These are phyloP conservation scores for Colletotrichum lini DNA, from an alignment of 2,329 filamentous ascomycete species.

Conservation along the genomic window DNA sequence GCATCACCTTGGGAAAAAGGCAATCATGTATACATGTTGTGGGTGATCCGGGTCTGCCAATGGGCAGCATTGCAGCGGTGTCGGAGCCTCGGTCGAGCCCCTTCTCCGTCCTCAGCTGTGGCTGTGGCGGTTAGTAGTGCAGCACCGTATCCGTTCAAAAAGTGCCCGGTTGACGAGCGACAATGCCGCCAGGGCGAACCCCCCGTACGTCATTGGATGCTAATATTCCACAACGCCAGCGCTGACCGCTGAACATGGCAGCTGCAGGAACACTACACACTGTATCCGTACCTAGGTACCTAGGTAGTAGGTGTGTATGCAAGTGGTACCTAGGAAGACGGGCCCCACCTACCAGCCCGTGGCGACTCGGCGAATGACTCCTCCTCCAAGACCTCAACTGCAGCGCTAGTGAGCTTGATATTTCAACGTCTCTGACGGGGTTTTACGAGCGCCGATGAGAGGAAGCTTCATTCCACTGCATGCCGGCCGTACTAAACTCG, in stretches of 20 bases:
- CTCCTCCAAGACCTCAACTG: constrained; percentile 22
- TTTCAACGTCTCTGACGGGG: constrained; percentile 10
- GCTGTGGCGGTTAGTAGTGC: not conserved
- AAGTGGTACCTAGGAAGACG: not conserved
- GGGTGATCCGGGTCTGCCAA: not conserved
- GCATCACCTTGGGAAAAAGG: not conserved
- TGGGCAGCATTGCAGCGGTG: not conserved
- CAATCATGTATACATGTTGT: not conserved
- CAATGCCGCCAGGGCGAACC: constrained; percentile 9
- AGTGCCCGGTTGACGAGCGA: not conserved
- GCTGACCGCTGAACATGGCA: constrained; percentile 8
- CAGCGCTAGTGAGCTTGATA: constrained; percentile 20
- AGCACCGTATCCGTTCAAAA: constrained; percentile 11
- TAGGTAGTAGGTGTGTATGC: not conserved
- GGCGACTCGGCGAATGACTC: constrained; percentile 37
- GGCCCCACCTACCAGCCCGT: constrained; percentile 2
- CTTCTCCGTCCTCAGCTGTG: constrained; percentile 18
- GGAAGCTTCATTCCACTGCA: not conserved
- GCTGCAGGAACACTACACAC: constrained; percentile 10
- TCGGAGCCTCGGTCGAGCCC: constrained; percentile 24
- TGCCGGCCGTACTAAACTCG: not conserved
- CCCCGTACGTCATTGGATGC: constrained; percentile 34
- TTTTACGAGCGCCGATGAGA: not conserved
- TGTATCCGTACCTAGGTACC: not conserved
- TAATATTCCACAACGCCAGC: not conserved